These are phyloP conservation scores for Auxenochlorella protothecoides DNA, from an alignment of 139 green algal species.

Conservation along the genomic window DNA sequence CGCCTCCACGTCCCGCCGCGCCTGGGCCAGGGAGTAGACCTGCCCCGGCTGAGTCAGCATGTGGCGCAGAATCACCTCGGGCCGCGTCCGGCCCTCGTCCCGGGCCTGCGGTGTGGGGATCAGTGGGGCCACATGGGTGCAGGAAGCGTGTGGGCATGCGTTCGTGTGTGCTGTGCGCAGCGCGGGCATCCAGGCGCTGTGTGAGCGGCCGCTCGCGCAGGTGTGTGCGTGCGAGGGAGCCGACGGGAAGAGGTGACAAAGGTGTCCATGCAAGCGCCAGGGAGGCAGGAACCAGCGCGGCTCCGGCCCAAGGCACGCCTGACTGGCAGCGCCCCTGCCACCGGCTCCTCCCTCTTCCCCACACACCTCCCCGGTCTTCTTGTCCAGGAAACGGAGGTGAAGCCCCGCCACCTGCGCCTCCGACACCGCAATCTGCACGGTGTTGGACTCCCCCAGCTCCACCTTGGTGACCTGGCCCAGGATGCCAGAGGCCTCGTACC, in stretches of 20 bases:
- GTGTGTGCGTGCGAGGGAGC: neutral
- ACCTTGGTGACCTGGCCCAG: conserved; percentile 71
- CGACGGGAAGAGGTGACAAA: neutral
- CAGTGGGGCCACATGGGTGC: too few species aligned
- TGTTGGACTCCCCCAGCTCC: conserved; percentile 12
- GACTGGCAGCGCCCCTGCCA: neutral
- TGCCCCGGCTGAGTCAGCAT: conserved; percentile 56
- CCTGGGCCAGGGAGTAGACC: conserved; percentile 68
- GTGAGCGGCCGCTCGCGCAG: too few species aligned
- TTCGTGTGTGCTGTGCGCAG: neutral
- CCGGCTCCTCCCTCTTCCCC: neutral
- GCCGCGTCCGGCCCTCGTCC: conserved; percentile 59
- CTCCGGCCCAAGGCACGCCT: too few species aligned
- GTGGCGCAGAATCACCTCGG: conserved; percentile 70
- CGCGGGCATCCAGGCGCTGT: too few species aligned
- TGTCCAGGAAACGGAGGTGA: conserved; percentile 66
- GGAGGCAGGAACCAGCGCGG: too few species aligned
- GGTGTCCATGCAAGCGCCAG: neutral
- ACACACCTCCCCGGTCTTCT: conserved; percentile 44
- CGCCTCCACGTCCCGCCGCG: conserved; percentile 74
- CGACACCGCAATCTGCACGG: conserved; percentile 36
- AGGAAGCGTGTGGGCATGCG: neutral
- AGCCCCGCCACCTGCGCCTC: conserved; percentile 70
- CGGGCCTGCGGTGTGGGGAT: neutral
- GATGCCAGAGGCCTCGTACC: conserved; percentile 80